A percentile compares a stretch with the other conserved stretches of the same genome.
These are phyloP conservation scores for Aeschynomene evenia DNA, from an alignment of 306 rosid species.

Conservation along the genomic window DNA sequence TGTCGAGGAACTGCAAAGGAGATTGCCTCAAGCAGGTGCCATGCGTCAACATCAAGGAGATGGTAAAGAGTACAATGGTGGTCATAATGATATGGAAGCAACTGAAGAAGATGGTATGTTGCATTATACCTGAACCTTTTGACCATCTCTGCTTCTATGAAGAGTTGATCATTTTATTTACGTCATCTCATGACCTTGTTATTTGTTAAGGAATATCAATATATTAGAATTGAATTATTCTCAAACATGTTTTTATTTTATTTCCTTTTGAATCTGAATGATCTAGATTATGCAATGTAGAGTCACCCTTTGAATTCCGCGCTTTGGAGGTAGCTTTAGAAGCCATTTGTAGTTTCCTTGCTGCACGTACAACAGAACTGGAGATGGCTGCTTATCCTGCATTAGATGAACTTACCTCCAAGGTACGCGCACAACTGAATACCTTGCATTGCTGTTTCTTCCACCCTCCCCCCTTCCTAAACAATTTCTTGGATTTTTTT, in stretches of 20 bases:
- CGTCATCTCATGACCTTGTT: slow-evolving; percentile 3
- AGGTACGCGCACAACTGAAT: slow-evolving; percentile 47
- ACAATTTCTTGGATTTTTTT: neutral
- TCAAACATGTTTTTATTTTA: slow-evolving; percentile 12
- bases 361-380: slow-evolving; percentile 88
- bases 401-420: slow-evolving; percentile 87
- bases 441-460: slow-evolving; percentile 16
- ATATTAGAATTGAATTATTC: neutral
- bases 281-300: slow-evolving; percentile 53
- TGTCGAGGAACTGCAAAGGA: slow-evolving; percentile 82
- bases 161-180: slow-evolving; percentile 16
- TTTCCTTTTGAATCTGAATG: slow-evolving; percentile 25
- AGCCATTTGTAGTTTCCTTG: slow-evolving; percentile 94
- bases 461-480: neutral
- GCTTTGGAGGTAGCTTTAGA: slow-evolving; percentile 95
- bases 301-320: slow-evolving; percentile 95
- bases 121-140: slow-evolving; percentile 9
- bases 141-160: slow-evolving; percentile 13
- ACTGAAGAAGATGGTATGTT: slow-evolving; percentile 83
- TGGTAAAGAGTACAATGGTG: slow-evolving; percentile 47
- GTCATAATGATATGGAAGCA: slow-evolving; percentile 55
- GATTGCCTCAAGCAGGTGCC: slow-evolving; percentile 56
- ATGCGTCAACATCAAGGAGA: slow-evolving; percentile 33
- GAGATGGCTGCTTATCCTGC: slow-evolving; percentile 98
- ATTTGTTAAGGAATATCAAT: neutral